phyloP scores from a whole-genome alignment of 1,139 yeast genomes.

The Suhomyces anneliseae region DNA sequence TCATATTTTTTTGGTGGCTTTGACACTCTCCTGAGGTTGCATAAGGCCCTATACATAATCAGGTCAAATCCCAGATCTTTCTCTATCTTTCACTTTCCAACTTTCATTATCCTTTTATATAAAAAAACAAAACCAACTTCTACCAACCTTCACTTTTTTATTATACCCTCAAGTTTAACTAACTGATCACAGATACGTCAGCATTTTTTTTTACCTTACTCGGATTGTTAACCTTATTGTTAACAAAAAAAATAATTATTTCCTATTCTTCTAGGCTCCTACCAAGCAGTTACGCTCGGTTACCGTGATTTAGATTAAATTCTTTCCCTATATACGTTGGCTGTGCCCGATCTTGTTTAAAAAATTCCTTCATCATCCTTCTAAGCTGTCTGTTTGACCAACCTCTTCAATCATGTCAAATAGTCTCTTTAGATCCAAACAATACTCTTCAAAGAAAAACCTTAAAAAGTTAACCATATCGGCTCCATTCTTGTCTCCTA shows the following conservation, averaged over 20 bases:
- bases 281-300: constrained; percentile 7
- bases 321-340: neutral
- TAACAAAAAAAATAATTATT: neutral
- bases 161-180: too few relatives aligned
- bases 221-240: constrained; percentile 3
- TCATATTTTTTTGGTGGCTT: neutral
- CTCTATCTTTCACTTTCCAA: too few relatives aligned
- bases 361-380: neutral
- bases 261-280: constrained; percentile 4
- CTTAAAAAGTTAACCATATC: constrained; percentile 33
- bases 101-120: too few relatives aligned
- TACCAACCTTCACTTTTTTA: too few relatives aligned
- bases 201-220: too few relatives aligned
- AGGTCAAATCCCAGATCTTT: too few relatives aligned
- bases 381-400: neutral
- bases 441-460: constrained; percentile 27
- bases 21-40: neutral
- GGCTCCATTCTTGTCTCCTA: constrained; percentile 22
- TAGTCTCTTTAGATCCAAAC: constrained; percentile 31
- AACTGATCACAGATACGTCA: too few relatives aligned
- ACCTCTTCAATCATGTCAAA: constrained; percentile 24
- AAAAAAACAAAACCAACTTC: too few relatives aligned
- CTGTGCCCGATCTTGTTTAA: neutral
- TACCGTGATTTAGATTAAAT: neutral
- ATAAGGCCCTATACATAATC: too few relatives aligned